Base-by-base conservation (phyloP, 306 rosid species). In the Quercus berberidifolia region DNA sequence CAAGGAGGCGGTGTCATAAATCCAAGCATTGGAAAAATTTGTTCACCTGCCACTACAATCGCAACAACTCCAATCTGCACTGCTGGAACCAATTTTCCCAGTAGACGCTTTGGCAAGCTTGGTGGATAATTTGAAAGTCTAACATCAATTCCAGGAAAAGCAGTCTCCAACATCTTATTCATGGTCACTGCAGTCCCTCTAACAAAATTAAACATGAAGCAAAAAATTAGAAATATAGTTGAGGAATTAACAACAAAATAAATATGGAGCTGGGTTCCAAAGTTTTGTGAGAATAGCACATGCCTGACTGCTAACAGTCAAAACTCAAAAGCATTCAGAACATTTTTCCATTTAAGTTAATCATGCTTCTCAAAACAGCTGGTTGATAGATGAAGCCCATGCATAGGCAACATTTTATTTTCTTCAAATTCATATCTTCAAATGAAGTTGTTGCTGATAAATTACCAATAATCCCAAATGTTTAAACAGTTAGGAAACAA, bases 181-280 rank as follows among this genome's bases (percentile, higher is more conserved):
- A 87, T 84, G n/a, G 94, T 90, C 43, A 80, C 82, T 1, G 97
- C 92, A 56, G 83, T 85, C 46, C 97, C 97, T 83, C 99, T 94
- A 38, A 49, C 77, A 83, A 67, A 78, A 64, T 81, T 71, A 35
- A 76, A 19, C 69, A 63, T 6, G 11, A 35, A 35, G 51, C 28
- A 19, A 18, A 5, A 15, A 28, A 33, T 67, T 67, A 8, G 26
- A 33, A 67, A 33, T 3, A 65, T 65, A 31, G 49, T 30, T 5
- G 13, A 65, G 71, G 71, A 4, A 26, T 18, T 65, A 10, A 13
- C 13, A 33, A 6, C 35, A 62, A 26, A 1, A 62, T 8, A 26
- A 62, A 65, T 19, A 31, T 7, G 21, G 3, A 31, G 35, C 8
- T 67, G n/a, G 6, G 23, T 33, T 17, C 13, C 46, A 18, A 67